phyloP scores from a whole-genome alignment of 768 basidiomycete genomes.

The Panaeolus papilionaceus region DNA sequence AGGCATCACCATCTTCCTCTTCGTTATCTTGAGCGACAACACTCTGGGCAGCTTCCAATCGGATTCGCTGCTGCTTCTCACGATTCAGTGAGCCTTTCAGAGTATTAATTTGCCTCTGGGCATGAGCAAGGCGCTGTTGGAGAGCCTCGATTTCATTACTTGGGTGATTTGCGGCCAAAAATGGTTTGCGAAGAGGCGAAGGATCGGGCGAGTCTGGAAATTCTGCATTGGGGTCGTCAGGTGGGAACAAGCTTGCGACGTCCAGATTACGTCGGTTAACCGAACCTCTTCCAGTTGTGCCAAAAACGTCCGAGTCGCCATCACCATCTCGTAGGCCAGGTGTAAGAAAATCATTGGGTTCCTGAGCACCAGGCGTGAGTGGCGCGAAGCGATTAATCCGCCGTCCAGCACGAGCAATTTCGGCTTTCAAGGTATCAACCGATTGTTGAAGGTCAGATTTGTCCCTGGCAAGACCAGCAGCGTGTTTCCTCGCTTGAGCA shows the following conservation, averaged over 20 bases:
- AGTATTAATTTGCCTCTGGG: conserved; percentile 85
- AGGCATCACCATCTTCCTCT: conserved; percentile 51
- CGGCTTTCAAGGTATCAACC: conserved; percentile 78
- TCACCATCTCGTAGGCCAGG: conserved; percentile 58
- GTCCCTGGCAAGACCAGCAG: conserved; percentile 88
- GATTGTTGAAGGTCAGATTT: conserved; percentile 89
- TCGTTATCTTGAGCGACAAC: conserved; percentile 43
- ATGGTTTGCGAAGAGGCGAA: conserved; percentile 55
- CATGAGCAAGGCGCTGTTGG: conserved; percentile 83
- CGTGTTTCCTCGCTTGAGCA: conserved; percentile 87
- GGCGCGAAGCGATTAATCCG: conserved; percentile 73
- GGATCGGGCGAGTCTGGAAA: conserved; percentile 66
- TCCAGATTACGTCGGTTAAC: conserved; percentile 65
- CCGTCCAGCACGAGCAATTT: conserved; percentile 68
- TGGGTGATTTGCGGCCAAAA: conserved; percentile 76
- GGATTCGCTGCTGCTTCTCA: conserved; percentile 82
- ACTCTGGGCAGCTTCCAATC: conserved; percentile 37
- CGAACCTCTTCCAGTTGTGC: conserved; percentile 63
- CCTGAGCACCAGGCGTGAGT: conserved; percentile 66
- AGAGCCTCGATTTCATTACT: conserved; percentile 83
- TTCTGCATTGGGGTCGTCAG: conserved; percentile 50
- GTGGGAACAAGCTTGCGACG: conserved; percentile 44
- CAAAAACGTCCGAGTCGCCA: conserved; percentile 73
- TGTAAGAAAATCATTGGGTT: conserved; percentile 55
- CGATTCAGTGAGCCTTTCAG: conserved; percentile 79